Evolutionary conservation across 768 basidiomycete species (phyloP), one percentile per base, ranked within the genome.

Genomic region (Bullera alba): DNA sequence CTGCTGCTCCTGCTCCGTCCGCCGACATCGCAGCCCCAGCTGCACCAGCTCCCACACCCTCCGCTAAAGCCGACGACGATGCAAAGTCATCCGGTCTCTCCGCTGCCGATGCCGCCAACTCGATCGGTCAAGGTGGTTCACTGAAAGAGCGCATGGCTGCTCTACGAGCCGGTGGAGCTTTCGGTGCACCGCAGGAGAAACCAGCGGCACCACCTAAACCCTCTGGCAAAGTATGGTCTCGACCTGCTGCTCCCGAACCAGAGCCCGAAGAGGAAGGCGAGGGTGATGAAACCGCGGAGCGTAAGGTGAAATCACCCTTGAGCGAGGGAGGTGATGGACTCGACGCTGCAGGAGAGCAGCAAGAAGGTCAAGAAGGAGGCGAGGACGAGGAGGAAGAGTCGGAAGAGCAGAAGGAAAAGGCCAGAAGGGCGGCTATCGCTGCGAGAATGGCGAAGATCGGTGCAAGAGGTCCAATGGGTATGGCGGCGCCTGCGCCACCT

Each of bases 111-210:
- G 91, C 91, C 19, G 83, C 85, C 70, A 85, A 84, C 63, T 85
- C 84, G 62, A 92, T 93, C 72, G 80, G 79, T 4, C 81, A 81
- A 49, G 76, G 75, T 7, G 84, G 81, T 4, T 87, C 86, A 50
- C 74, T 97, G 58, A 91, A 84, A 75, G 93, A 95, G 52, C 81
- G 93, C 30, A 95, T 97, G 90, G 90, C 90, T 26, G 89, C 90
- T 2, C 75, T 96, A 30, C 86, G 90, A 69, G 87, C 86, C 6
- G 82, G 79, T 38, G 85, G 86, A 15, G 88, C 77, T 8, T 88
- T 93, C 63, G 86, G 86, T 15, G 78, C 75, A 1, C 66, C 67
- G 0, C 69, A 75, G 1, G 65, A 79, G 4, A 72, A 76, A 30
- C 60, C 77, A 8, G 78, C 83, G 1, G 79, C 84, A 1, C 80